Evolutionary conservation across 225 moss, liverwort and hornwort species (phyloP).

Genomic region (Asterella californica): DNA sequence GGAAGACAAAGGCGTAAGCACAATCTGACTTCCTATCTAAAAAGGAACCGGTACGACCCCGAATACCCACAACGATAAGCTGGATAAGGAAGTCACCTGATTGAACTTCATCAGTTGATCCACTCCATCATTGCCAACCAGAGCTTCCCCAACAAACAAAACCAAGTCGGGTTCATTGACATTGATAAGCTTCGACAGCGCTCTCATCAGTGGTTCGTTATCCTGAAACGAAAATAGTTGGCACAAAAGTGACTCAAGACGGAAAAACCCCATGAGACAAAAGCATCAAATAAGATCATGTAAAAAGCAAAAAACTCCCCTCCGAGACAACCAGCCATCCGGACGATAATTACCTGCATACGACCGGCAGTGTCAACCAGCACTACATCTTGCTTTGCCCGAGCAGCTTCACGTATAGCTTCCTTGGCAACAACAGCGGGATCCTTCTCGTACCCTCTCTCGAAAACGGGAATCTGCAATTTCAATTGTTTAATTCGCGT

Average conservation of each 20-base stretch:
- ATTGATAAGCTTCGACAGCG: conserved; percentile 90
- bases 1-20: too few relatives aligned
- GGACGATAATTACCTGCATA: conserved; percentile 59
- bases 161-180: conserved; percentile 94
- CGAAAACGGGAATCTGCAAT: conserved; percentile 73
- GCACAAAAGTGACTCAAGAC: neutral
- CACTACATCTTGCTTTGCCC: conserved; percentile 92
- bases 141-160: conserved; percentile 94
- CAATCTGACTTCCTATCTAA: neutral
- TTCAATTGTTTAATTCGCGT: neutral
- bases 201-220: conserved; percentile 98
- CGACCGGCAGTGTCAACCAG: conserved; percentile 98
- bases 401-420: conserved; percentile 82
- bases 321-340: neutral
- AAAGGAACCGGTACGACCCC: neutral
- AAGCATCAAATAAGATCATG: neutral
- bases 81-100: conserved; percentile 40
- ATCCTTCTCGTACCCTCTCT: conserved; percentile 99
- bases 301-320: neutral
- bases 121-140: conserved; percentile 97
- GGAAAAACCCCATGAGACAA: neutral
- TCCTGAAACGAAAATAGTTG: conserved; percentile 47
- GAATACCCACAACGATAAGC: neutral
- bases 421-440: conserved; percentile 95
- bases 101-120: conserved; percentile 98